These are phyloP conservation scores for Monilinia fructicola DNA, from an alignment of 2,329 filamentous ascomycete species.

Conservation along the genomic window DNA sequence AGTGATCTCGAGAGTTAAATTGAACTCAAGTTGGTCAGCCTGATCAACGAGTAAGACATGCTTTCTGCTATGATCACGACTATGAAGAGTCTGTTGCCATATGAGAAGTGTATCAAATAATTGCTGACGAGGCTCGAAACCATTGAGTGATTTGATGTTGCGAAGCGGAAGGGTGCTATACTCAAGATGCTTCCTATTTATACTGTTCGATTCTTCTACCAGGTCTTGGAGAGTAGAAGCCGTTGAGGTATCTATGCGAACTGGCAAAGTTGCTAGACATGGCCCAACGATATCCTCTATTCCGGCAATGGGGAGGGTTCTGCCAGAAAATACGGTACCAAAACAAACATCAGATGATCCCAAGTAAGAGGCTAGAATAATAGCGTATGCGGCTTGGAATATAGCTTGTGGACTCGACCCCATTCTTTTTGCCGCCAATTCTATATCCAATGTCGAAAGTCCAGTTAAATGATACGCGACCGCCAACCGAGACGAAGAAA, in stretches of 20 bases:
- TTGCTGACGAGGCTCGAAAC: conserved; percentile 52
- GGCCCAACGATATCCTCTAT: conserved; percentile 78
- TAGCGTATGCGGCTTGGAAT: conserved; percentile 70
- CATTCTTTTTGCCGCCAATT: conserved; percentile 32
- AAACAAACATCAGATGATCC: conserved; percentile 68
- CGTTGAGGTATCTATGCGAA: conserved; percentile 60
- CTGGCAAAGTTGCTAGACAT: conserved; percentile 73
- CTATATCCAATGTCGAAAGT: conserved; percentile 37
- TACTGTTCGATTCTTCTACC: conserved; percentile 60
- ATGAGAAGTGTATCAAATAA: conserved; percentile 80
- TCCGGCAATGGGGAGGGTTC: conserved; percentile 67
- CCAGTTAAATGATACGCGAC: conserved; percentile 38
- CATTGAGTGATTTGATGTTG: conserved; percentile 65
- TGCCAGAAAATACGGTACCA: conserved; percentile 79
- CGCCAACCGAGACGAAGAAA: conserved; percentile 36
- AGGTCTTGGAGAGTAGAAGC: conserved; percentile 58
- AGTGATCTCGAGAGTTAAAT: conserved; percentile 73
- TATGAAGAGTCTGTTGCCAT: conserved; percentile 72
- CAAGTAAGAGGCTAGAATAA: conserved; percentile 64
- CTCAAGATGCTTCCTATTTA: conserved; percentile 64
- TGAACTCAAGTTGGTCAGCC: conserved; percentile 73
- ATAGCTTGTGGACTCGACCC: conserved; percentile 62
- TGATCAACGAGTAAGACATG: conserved; percentile 57
- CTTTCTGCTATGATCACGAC: conserved; percentile 39
- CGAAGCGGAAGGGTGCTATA: conserved; percentile 63